These are phyloP conservation scores for Singerocomus rubriflavus DNA, from an alignment of 1,284 basidiomycete species.

Conservation along the genomic window DNA sequence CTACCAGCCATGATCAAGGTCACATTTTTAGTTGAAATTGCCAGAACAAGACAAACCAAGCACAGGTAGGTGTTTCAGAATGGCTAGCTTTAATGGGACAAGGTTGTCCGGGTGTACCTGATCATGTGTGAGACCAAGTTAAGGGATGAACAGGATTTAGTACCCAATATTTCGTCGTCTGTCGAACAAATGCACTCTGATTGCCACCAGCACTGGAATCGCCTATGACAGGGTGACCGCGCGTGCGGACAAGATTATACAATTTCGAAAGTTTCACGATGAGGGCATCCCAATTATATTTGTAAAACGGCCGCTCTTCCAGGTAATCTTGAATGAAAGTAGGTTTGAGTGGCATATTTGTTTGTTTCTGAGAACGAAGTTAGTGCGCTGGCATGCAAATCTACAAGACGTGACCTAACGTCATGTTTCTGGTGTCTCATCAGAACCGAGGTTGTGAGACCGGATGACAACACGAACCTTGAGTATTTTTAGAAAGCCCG, in stretches of 20 bases:
- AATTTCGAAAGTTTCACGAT: constrained; percentile 97
- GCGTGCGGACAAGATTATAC: constrained; percentile 93
- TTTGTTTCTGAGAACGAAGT: constrained; percentile 70
- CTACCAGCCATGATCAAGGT: constrained; percentile 39
- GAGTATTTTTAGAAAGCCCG: constrained; percentile 98
- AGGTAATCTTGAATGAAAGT: constrained; percentile 88
- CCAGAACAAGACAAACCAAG: constrained; percentile 53
- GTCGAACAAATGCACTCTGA: constrained; percentile 95
- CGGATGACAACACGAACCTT: constrained; percentile 52
- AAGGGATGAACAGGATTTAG: constrained; percentile 19
- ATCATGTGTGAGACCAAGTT: constrained; percentile 8
- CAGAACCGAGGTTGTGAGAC: constrained; percentile 1
- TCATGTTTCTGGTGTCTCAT: constrained; percentile 67
- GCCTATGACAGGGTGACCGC: constrained; percentile 92
- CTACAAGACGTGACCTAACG: constrained; percentile 38
- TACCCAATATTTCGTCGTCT: constrained; percentile 99
- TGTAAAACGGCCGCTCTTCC: constrained; percentile 95
- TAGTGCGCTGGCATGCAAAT: constrained; percentile 1
- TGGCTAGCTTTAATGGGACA: constrained; percentile 93
- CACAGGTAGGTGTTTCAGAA: constrained; percentile 90
- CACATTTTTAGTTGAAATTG: constrained; percentile 2
- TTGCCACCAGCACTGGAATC: constrained; percentile 92
- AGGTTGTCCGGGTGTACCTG: constrained; percentile 93
- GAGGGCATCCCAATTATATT: constrained; percentile 87
- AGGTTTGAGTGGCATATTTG: constrained; percentile 58